phyloP scores from a whole-genome alignment of 192 early-diverging fungal species.

The Lobosporangium transversale region DNA sequence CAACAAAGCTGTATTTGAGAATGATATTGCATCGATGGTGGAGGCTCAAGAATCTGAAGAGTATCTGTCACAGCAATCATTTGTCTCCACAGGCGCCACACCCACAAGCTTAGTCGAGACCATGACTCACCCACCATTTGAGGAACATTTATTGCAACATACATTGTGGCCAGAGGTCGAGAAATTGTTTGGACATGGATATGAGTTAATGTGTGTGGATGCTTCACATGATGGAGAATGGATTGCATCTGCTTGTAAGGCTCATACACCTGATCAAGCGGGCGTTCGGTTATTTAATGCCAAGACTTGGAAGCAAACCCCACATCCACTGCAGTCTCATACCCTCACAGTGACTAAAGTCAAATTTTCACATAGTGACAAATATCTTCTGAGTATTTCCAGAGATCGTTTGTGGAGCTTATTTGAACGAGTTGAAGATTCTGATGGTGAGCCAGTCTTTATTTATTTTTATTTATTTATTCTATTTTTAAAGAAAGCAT shows the following conservation, averaged over 20 bases:
- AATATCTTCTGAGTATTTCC: slow-evolving; percentile 79
- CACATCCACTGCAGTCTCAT: slow-evolving; percentile 70
- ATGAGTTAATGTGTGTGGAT: slow-evolving; percentile 87
- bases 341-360: slow-evolving; percentile 86
- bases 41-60: slow-evolving; percentile 68
- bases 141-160: slow-evolving; percentile 88
- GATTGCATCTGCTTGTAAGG: slow-evolving; percentile 83
- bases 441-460: slow-evolving; percentile 28
- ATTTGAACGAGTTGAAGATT: slow-evolving; percentile 65
- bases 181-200: slow-evolving; percentile 97
- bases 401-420: slow-evolving; percentile 92
- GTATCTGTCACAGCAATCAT: slow-evolving; percentile 65
- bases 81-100: slow-evolving; percentile 62
- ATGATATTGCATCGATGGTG: slow-evolving; percentile 55
- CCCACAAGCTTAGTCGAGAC: slow-evolving; percentile 52
- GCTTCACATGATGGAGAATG: slow-evolving; percentile 72
- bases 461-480: neutral
- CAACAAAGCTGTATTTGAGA: slow-evolving; percentile 89
- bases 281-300: slow-evolving; percentile 77
- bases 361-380: slow-evolving; percentile 80
- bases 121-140: slow-evolving; percentile 78
- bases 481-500: neutral
- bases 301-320: slow-evolving; percentile 73
- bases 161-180: slow-evolving; percentile 97
- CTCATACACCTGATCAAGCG: slow-evolving; percentile 75